Conservation (phyloP, 2,329 filamentous ascomycete genomes). For the Aschersonia sp. region DNA sequence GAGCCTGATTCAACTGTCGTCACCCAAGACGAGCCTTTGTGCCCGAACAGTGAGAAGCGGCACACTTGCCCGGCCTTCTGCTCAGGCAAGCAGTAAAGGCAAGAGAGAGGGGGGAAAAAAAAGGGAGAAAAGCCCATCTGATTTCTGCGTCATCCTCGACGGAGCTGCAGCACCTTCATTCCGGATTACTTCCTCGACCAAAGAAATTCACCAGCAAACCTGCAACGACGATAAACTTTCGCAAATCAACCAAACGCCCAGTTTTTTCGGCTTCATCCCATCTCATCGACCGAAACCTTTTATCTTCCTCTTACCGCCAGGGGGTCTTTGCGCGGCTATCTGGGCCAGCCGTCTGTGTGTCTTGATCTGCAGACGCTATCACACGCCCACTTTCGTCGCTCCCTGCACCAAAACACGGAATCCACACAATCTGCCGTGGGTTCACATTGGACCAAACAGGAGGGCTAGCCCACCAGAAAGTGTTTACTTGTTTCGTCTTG, state of each 20-base stretch:
- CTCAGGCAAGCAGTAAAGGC: background rate
- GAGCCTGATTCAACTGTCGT: background rate
- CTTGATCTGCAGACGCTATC: background rate
- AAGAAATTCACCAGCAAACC: no score
- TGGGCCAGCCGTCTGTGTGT: background rate
- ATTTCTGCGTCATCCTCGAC: no score
- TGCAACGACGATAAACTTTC: background rate
- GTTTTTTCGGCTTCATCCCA: background rate
- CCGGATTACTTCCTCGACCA: no score
- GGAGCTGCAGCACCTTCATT: no score
- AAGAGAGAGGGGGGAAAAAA: no score
- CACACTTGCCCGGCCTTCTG: no score
- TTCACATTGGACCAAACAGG: background rate
- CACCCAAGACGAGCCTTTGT: background rate
- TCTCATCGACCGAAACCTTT: background rate
- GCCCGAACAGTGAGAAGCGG: background rate
- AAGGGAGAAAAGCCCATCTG: no score
- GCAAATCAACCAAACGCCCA: background rate
- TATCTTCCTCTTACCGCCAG: background rate
- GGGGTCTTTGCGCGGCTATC: background rate
- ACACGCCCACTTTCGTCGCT: constrained; percentile 1
- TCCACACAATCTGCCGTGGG: background rate
- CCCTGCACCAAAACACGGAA: constrained; percentile 1
- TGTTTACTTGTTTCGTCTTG: background rate
- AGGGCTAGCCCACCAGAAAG: no score